phyloP scores from a whole-genome alignment of 345 rosid species.

The Salix udensis region DNA sequence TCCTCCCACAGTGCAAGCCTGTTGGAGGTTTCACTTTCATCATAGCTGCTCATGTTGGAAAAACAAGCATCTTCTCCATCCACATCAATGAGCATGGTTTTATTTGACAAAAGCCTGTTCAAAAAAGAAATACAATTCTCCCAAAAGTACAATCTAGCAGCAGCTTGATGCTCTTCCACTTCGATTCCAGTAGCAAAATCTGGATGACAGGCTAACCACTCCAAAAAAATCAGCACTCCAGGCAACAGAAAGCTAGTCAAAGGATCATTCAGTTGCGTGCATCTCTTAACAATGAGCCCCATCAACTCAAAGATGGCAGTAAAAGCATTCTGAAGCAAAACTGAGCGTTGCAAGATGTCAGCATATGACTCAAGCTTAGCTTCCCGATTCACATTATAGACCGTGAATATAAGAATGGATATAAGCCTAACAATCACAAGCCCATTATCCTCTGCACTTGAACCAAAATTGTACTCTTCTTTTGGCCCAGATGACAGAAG shows the following conservation, averaged over 20 bases:
- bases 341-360: conserved; percentile 85
- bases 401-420: conserved; percentile 67
- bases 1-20: conserved; percentile 91
- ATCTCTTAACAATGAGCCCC: conserved; percentile 56
- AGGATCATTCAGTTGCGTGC: conserved; percentile 60
- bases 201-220: conserved; percentile 90
- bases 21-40: conserved; percentile 85
- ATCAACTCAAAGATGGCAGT: conserved; percentile 72
- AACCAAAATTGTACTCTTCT: conserved; percentile 62
- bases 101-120: conserved; percentile 55
- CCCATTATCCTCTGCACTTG: conserved; percentile 58
- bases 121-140: conserved; percentile 53
- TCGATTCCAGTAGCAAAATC: conserved; percentile 63
- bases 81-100: conserved; percentile 52
- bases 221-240: conserved; percentile 71
- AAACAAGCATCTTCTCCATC: conserved; percentile 78
- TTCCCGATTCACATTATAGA: conserved; percentile 67
- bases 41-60: conserved; percentile 78
- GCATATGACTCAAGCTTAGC: conserved; percentile 77
- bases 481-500: conserved; percentile 62
- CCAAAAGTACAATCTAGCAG: conserved; percentile 67
- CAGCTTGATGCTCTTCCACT: conserved; percentile 59
- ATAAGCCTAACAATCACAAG: conserved; percentile 66
- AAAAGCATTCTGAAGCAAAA: conserved; percentile 71
- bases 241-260: conserved; percentile 73